A percentile compares a stretch with the other conserved stretches of the same genome.
Conservation (phyloP, 441 rosid species). For the Mallotus repandus region DNA sequence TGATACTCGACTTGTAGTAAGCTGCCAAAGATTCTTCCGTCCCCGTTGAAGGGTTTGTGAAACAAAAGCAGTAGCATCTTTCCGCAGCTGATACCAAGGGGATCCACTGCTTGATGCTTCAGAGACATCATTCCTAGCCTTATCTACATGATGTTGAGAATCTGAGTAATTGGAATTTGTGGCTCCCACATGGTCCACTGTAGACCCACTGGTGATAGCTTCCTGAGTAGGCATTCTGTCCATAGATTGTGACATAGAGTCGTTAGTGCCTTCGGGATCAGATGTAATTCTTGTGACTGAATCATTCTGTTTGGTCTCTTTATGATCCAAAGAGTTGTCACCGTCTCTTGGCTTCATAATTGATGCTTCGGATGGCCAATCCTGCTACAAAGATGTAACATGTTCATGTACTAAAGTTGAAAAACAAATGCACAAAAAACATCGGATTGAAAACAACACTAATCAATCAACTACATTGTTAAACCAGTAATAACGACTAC, state of each 20-base stretch:
- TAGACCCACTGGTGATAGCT: conserved; percentile 27
- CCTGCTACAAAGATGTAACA: conserved; percentile 29
- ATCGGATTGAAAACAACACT: not conserved
- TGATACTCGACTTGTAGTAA: conserved; percentile 84
- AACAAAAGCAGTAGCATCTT: conserved; percentile 84
- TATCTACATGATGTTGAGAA: conserved; percentile 39
- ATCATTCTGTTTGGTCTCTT: conserved; percentile 42
- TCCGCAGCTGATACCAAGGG: conserved; percentile 92
- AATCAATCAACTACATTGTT: not conserved
- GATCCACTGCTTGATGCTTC: conserved; percentile 69
- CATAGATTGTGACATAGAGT: conserved; percentile 36
- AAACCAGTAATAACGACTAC: not conserved
- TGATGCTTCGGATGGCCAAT: conserved; percentile 36
- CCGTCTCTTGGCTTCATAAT: conserved; percentile 42
- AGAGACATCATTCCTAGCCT: conserved; percentile 47
- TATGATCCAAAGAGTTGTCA: conserved; percentile 35
- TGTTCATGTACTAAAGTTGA: conserved; percentile 9
- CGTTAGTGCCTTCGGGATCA: conserved; percentile 37
- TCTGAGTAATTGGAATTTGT: conserved; percentile 29
- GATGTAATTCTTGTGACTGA: conserved; percentile 37
- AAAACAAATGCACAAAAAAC: conserved; percentile 8
- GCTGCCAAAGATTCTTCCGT: conserved; percentile 96
- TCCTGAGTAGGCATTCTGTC: conserved; percentile 38
- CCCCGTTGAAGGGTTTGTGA: conserved; percentile 93
- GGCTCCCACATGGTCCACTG: conserved; percentile 33